These are phyloP conservation scores for Piper betle DNA, from an alignment of 164 flowering plant species.

Conservation along the genomic window DNA sequence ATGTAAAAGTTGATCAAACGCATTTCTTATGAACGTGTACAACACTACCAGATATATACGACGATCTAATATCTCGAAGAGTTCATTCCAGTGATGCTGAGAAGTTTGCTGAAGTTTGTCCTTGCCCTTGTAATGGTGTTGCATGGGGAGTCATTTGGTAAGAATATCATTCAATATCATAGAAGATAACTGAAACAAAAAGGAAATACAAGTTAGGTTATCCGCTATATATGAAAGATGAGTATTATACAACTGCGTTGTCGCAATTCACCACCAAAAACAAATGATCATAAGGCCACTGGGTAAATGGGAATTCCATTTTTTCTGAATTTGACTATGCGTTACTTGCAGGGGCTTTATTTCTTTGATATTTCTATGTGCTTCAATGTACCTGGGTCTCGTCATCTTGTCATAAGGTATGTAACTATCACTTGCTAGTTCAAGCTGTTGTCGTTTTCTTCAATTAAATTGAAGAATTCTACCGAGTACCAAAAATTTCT, in stretches of 20 bases:
- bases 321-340: not conserved
- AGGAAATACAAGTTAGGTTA: not conserved
- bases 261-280: no score
- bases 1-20: no score
- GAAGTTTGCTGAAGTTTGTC: slow-evolving; percentile 84
- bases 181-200: not conserved
- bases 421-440: not conserved
- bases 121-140: slow-evolving; percentile 76
- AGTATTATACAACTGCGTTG: no score
- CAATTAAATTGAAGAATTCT: no score
- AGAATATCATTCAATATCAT: slow-evolving; percentile 6
- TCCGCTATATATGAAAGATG: not conserved
- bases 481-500: no score
- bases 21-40: not conserved
- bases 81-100: slow-evolving; percentile 88
- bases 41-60: slow-evolving; percentile 65
- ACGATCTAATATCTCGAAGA: slow-evolving; percentile 82
- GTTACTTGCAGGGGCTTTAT: slow-evolving; percentile 59
- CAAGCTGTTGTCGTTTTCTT: not conserved
- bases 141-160: slow-evolving; percentile 89
- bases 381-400: slow-evolving; percentile 78
- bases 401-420: slow-evolving; percentile 77
- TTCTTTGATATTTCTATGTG: slow-evolving; percentile 60
- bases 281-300: no score
- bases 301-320: not conserved